phyloP scores from a whole-genome alignment of 176 grass and related monocot species.

The Musa itinerans region DNA sequence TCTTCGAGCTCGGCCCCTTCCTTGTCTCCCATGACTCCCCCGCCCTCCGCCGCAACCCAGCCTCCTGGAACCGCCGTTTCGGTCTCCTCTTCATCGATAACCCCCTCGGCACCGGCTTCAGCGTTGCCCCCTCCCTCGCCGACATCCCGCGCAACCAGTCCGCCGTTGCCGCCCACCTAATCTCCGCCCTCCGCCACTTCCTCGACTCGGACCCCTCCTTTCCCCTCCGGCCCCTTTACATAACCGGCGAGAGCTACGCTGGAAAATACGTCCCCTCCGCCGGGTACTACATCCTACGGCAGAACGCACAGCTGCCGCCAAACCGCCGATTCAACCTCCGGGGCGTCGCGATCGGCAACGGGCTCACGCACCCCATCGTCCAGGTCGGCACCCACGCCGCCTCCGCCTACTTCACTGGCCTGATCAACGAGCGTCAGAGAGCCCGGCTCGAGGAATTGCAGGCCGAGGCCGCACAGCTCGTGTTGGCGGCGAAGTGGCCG shows the following conservation, averaged over 20 bases:
- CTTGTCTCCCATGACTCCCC: conserved; percentile 23
- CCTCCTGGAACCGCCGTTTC: conserved; percentile 58
- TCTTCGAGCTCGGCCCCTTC: conserved; percentile 49
- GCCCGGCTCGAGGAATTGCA: conserved; percentile 31
- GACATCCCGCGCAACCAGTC: conserved; percentile 52
- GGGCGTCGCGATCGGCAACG: conserved; percentile 59
- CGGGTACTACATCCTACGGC: conserved; percentile 30
- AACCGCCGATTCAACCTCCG: conserved; percentile 27
- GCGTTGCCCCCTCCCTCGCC: conserved; percentile 18
- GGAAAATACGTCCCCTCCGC: conserved; percentile 58
- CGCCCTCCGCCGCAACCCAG: conserved; percentile 32
- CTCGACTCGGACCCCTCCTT: conserved; percentile 33
- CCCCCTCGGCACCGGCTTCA: conserved; percentile 68
- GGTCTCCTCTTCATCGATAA: conserved; percentile 65
- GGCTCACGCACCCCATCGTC: conserved; percentile 47
- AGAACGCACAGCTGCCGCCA: conserved; percentile 16
- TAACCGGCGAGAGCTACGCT: conserved; percentile 72
- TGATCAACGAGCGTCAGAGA: conserved; percentile 46
- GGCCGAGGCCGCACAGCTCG: conserved; percentile 19
- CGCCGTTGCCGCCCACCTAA: conserved; percentile 37
- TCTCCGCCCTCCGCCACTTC: conserved; percentile 42
- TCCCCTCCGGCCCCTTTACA: conserved; percentile 39
- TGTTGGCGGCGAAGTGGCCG: conserved; percentile 16
- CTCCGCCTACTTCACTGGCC: conserved; percentile 52
- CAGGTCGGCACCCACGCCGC: conserved; percentile 56